Conservation (phyloP, 1,284 basidiomycete species). For the Ceratobasidium theobromae region DNA sequence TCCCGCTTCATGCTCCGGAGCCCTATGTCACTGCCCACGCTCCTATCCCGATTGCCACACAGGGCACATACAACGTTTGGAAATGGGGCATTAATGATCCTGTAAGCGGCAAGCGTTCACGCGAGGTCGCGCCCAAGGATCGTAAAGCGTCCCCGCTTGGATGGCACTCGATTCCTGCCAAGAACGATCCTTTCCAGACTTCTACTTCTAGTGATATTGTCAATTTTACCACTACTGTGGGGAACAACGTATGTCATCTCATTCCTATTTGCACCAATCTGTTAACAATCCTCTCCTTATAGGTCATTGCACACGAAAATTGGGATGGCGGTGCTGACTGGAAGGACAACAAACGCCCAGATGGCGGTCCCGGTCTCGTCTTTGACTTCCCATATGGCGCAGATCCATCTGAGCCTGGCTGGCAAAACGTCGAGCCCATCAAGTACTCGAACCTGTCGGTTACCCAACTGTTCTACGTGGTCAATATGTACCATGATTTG, state of each 20-base stretch:
- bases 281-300: conserved; percentile 13
- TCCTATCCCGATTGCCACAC: conserved; percentile 40
- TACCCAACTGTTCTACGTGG: conserved; percentile 86
- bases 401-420: conserved; percentile 50
- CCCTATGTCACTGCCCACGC: conserved; percentile 42
- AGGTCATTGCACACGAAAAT: conserved; percentile 82
- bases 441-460: conserved; percentile 84
- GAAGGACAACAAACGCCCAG: conserved; percentile 78
- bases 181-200: conserved; percentile 53
- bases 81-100: conserved; percentile 77
- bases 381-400: conserved; percentile 78
- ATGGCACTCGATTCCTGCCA: conserved; percentile 68
- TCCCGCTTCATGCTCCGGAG: conserved; percentile 38
- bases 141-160: conserved; percentile 77
- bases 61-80: conserved; percentile 67
- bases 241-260: conserved; percentile 77
- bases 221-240: conserved; percentile 79
- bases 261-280: not conserved
- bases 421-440: conserved; percentile 65
- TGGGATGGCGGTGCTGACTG: conserved; percentile 80
- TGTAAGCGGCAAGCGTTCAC: conserved; percentile 56
- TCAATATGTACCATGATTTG: conserved; percentile 53
- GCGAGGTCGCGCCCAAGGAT: conserved; percentile 66
- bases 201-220: conserved; percentile 43
- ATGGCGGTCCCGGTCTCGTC: conserved; percentile 53